phyloP scores from a whole-genome alignment of 257 asterid species.

The Scutellaria baicalensis region DNA sequence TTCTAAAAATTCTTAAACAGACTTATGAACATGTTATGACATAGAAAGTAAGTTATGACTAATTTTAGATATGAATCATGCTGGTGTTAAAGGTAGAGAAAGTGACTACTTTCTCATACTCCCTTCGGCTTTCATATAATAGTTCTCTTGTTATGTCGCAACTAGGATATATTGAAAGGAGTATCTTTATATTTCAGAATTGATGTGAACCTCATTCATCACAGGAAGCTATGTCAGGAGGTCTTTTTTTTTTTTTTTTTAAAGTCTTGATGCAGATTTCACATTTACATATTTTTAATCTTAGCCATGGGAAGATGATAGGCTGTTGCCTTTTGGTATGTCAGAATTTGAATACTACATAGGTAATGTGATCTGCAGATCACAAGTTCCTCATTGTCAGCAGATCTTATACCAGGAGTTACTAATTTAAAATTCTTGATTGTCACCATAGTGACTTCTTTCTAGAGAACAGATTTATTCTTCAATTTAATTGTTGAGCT shows the following conservation, averaged over 20 bases:
- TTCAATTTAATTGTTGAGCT: too few relatives aligned
- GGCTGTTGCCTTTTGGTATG: neutral
- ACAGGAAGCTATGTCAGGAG: neutral
- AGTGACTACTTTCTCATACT: neutral
- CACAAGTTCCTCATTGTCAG: neutral
- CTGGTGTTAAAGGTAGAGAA: neutral
- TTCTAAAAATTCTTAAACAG: conserved; percentile 2
- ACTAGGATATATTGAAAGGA: neutral
- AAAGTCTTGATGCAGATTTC: neutral
- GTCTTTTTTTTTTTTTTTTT: neutral
- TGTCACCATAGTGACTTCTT: neutral
- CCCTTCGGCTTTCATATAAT: neutral
- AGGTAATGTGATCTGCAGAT: neutral
- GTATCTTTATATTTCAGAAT: neutral
- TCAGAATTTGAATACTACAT: neutral
- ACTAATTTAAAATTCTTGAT: neutral
- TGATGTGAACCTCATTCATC: neutral
- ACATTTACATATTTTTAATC: neutral
- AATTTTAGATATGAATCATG: neutral
- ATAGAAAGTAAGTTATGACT: neutral
- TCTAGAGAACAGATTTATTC: neutral
- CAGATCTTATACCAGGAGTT: neutral
- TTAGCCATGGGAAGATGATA: neutral
- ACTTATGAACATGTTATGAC: neutral
- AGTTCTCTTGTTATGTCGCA: neutral